Conservation (phyloP, 306 rosid genomes). For the Elaeagnus macrophylla region DNA sequence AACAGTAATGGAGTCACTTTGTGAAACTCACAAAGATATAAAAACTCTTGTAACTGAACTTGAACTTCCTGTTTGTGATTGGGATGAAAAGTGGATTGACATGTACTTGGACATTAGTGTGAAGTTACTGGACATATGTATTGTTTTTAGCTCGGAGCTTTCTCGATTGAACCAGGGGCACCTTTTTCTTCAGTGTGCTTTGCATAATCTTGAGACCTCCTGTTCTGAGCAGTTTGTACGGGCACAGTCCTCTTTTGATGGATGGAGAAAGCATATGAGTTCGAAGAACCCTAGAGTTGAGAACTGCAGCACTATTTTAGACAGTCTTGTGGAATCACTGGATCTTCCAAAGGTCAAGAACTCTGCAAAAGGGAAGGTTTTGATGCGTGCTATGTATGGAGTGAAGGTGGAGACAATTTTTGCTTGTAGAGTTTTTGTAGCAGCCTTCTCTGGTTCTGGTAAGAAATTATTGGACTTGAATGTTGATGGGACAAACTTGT, state of each 20-base stretch:
- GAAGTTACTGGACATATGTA: constrained; percentile 72
- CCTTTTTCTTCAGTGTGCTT: constrained; percentile 46
- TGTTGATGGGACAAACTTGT: constrained; percentile 36
- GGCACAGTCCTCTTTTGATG: constrained; percentile 55
- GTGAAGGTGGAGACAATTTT: constrained; percentile 62
- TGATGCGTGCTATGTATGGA: constrained; percentile 80
- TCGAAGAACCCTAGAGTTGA: constrained; percentile 48
- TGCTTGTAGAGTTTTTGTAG: constrained; percentile 56
- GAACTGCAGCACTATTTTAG: constrained; percentile 42
- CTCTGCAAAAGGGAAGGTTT: constrained; percentile 68
- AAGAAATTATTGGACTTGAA: constrained; percentile 37
- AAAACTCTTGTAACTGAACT: constrained; percentile 43
- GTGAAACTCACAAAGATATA: constrained; percentile 50
- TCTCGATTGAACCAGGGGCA: constrained; percentile 65
- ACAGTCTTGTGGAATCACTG: constrained; percentile 45
- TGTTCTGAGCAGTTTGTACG: constrained; percentile 37
- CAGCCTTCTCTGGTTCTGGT: constrained; percentile 50
- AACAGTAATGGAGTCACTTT: constrained; percentile 50
- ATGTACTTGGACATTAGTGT: constrained; percentile 69
- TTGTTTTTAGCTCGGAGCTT: constrained; percentile 64
- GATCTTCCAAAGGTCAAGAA: constrained; percentile 78
- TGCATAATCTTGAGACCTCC: constrained; percentile 48
- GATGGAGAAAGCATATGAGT: constrained; percentile 46
- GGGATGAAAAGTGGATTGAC: constrained; percentile 90
- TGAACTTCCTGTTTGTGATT: constrained; percentile 54